Conservation (phyloP, 2,329 filamentous ascomycete species). For the Colletotrichum chrysophilum region DNA sequence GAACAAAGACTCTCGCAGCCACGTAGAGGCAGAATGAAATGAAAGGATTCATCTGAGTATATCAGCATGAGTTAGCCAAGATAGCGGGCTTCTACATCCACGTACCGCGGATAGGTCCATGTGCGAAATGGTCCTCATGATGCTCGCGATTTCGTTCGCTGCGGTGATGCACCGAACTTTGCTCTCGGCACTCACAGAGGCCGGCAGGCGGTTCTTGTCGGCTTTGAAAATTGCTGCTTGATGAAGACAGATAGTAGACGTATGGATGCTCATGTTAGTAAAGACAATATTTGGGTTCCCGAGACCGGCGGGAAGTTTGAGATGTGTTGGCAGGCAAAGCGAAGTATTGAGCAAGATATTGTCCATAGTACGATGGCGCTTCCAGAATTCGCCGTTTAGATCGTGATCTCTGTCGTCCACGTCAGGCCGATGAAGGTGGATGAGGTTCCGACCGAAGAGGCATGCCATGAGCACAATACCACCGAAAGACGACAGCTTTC, state of each 20-base stretch:
- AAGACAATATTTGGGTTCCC: conserved; percentile 87
- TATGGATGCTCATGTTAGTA: conserved; percentile 96
- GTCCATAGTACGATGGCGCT: conserved; percentile 86
- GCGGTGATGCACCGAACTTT: conserved; percentile 93
- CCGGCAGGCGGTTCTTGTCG: conserved; percentile 82
- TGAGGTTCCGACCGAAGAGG: conserved; percentile 88
- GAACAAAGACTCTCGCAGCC: conserved; percentile 92
- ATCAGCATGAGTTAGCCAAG: conserved; percentile 25
- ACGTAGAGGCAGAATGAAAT: conserved; percentile 96
- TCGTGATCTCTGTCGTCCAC: conserved; percentile 83
- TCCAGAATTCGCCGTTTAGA: conserved; percentile 95
- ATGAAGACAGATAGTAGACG: conserved; percentile 95
- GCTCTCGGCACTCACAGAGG: conserved; percentile 83
- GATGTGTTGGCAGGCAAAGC: conserved; percentile 77
- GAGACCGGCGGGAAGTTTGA: conserved; percentile 80
- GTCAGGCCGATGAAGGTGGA: conserved; percentile 88
- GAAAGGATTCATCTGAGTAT: conserved; percentile 85
- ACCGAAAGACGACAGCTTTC: conserved; percentile 77
- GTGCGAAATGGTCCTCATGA: conserved; percentile 95
- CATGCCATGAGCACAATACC: conserved; percentile 85
- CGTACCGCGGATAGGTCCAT: conserved; percentile 83
- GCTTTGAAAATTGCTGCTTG: conserved; percentile 98
- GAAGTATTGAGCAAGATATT: conserved; percentile 89
- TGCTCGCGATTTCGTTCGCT: conserved; percentile 90
- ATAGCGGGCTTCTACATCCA: neutral